phyloP scores from a whole-genome alignment of 2,329 filamentous ascomycete species.

The Diaporthe longicolla region DNA sequence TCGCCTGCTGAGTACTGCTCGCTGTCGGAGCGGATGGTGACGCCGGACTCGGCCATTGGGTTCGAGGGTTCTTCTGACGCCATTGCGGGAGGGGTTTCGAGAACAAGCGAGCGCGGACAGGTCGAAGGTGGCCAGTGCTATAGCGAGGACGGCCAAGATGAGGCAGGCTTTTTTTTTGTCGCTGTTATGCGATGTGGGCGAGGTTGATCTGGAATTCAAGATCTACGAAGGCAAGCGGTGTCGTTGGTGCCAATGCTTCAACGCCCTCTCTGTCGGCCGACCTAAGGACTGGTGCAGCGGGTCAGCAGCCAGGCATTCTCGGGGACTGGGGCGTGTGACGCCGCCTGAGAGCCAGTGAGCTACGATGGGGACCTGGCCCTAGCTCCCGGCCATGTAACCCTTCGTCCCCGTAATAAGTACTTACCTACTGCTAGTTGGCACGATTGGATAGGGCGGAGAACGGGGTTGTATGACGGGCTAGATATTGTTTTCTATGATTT shows the following conservation, averaged over 20 bases:
- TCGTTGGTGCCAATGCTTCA: slow-evolving; percentile 9
- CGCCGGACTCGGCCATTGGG: slow-evolving; percentile 78
- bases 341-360: slow-evolving; percentile 28
- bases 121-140: background rate
- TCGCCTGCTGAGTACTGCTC: slow-evolving; percentile 82
- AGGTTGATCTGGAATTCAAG: background rate
- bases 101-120: background rate
- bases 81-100: slow-evolving; percentile 58
- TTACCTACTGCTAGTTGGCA: background rate
- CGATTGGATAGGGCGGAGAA: background rate
- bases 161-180: background rate
- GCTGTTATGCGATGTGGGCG: slow-evolving; percentile 3
- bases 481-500: background rate
- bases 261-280: slow-evolving; percentile 5
- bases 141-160: background rate
- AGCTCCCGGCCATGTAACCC: slow-evolving; percentile 33
- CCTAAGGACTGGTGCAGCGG: slow-evolving; percentile 22
- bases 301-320: slow-evolving; percentile 5
- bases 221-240: slow-evolving; percentile 16
- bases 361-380: slow-evolving; percentile 33
- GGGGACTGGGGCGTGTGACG: slow-evolving; percentile 3
- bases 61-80: slow-evolving; percentile 64
- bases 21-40: slow-evolving; percentile 86
- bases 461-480: background rate
- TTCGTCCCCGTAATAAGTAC: background rate